Percentiles rank a stretch among this genome's conserved stretches.
phyloP scores from a whole-genome alignment of 2,329 filamentous ascomycete species.

The Pestalotiopsis sp. region DNA sequence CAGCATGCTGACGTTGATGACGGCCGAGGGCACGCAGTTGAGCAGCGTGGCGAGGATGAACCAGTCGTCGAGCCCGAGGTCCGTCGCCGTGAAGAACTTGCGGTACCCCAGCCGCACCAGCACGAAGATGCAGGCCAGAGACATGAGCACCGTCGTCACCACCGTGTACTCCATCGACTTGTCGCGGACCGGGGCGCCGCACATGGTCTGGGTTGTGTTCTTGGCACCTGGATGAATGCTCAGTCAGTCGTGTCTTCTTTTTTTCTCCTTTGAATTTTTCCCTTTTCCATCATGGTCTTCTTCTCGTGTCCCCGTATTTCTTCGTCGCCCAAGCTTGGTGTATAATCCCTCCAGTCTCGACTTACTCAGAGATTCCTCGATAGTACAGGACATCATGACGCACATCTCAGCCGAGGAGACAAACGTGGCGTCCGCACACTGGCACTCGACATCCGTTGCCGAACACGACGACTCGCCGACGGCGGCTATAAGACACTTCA shows the following conservation, averaged over 20 bases:
- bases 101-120: constrained; percentile 18
- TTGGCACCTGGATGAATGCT: constrained; percentile 17
- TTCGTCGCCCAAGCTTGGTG: not conserved
- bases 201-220: constrained; percentile 21
- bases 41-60: constrained; percentile 20
- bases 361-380: constrained; percentile 18
- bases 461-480: constrained; percentile 15
- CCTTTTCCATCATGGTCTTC: not conserved
- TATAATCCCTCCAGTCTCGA: not conserved
- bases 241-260: not conserved
- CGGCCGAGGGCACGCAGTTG: constrained; percentile 19
- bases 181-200: constrained; percentile 19
- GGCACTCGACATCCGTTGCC: constrained; percentile 16
- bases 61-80: constrained; percentile 21
- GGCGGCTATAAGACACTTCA: constrained; percentile 16
- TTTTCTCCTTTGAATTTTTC: not conserved
- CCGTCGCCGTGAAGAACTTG: constrained; percentile 19
- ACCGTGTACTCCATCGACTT: constrained; percentile 17
- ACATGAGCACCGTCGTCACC: constrained; percentile 17
- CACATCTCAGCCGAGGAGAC: constrained; percentile 13
- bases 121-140: constrained; percentile 16
- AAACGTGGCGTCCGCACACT: constrained; percentile 15
- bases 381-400: constrained; percentile 16
- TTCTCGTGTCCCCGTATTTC: not conserved
- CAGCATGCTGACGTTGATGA: constrained; percentile 21